Conservation (phyloP, 169 alveolate genomes). For the Plasmodium yoelii region DNA sequence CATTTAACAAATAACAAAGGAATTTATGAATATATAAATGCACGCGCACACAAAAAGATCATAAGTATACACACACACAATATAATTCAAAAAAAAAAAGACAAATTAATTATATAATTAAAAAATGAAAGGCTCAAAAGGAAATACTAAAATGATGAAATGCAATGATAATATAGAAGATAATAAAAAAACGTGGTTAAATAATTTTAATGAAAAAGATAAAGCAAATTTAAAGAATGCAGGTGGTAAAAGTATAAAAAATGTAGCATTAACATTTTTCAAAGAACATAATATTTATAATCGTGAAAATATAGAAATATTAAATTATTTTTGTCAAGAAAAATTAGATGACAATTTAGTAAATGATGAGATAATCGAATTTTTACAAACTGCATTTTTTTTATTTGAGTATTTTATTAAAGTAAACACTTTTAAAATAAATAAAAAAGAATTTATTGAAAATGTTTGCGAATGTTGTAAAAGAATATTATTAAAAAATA, state of each 20-base stretch:
- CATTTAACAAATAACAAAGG: too few species aligned
- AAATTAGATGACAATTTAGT: conserved; percentile 51
- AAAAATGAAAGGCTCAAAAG: conserved; percentile 46
- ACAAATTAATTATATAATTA: neutral
- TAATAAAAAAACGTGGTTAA: conserved; percentile 52
- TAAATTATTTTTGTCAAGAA: conserved; percentile 65
- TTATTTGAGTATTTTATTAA: conserved; percentile 56
- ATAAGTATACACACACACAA: too few species aligned
- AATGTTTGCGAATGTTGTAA: conserved; percentile 50
- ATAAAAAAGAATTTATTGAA: conserved; percentile 66
- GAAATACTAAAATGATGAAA: conserved; percentile 19
- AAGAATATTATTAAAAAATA: conserved; percentile 72
- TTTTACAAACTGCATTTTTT: conserved; percentile 33
- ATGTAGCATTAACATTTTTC: conserved; percentile 29
- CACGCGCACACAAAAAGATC: too few species aligned
- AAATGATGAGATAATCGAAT: conserved; percentile 51
- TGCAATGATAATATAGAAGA: conserved; percentile 43
- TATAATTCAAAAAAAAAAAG: too few species aligned
- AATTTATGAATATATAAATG: too few species aligned
- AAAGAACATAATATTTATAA: conserved; percentile 60
- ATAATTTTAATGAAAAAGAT: conserved; percentile 23
- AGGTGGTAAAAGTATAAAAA: conserved; percentile 31
- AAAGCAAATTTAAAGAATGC: conserved; percentile 16
- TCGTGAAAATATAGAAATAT: conserved; percentile 38
- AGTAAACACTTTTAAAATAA: conserved; percentile 7